phyloP scores from a whole-genome alignment of 768 basidiomycete species.

The Xerocomellus amylosporus region DNA sequence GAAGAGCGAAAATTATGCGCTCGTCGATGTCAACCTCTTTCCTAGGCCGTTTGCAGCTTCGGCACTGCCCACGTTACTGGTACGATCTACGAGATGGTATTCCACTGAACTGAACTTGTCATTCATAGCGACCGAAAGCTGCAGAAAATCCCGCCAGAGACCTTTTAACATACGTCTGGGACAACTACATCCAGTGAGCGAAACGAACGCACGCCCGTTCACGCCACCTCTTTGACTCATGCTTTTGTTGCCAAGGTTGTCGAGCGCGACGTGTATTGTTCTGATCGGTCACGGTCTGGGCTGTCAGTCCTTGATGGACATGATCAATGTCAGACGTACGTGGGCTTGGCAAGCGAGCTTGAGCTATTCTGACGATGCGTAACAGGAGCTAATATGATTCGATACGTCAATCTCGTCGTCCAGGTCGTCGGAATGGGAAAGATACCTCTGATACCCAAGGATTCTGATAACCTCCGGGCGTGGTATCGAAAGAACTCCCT shows the following conservation, averaged over 20 bases:
- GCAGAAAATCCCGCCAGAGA: slow-evolving; percentile 50
- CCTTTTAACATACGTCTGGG: slow-evolving; percentile 86
- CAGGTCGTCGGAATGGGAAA: slow-evolving; percentile 73
- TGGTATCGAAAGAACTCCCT: slow-evolving; percentile 81
- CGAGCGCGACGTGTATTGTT: slow-evolving; percentile 67
- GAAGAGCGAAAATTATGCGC: slow-evolving; percentile 56
- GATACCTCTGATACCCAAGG: slow-evolving; percentile 52
- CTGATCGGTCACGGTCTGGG: slow-evolving; percentile 88
- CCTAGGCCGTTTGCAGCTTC: slow-evolving; percentile 48
- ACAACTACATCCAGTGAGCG: slow-evolving; percentile 88
- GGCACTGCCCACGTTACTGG: slow-evolving; percentile 29
- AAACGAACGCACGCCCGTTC: background rate
- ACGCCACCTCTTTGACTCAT: background rate
- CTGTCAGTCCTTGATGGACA: slow-evolving; percentile 68
- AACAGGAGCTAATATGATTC: slow-evolving; percentile 53
- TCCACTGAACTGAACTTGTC: background rate
- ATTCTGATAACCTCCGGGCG: slow-evolving; percentile 50
- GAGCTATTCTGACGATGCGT: background rate
- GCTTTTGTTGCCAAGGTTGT: slow-evolving; percentile 49
- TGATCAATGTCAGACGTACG: slow-evolving; percentile 71
- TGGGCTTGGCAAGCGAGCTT: background rate
- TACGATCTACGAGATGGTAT: slow-evolving; percentile 19
- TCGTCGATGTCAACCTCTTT: slow-evolving; percentile 87
- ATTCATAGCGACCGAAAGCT: slow-evolving; percentile 38
- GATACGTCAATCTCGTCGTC: slow-evolving; percentile 64